Percentiles rank a stretch among this genome's conserved stretches.
Evolutionary conservation across 805 yeast genomes (phyloP).

Genomic region (Ogataea haglerorum): DNA sequence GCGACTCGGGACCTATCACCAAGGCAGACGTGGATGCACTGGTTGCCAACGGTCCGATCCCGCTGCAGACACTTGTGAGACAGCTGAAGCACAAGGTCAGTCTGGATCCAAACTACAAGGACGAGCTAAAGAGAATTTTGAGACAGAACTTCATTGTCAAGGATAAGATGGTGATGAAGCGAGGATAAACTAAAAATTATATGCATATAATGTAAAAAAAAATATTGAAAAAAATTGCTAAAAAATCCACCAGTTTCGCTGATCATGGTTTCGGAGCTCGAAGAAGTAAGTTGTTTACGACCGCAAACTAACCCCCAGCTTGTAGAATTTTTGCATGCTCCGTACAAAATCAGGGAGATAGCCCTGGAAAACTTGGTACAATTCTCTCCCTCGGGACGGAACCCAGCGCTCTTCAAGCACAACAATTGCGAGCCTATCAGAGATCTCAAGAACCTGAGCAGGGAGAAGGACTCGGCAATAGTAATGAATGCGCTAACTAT

Average conservation of each 20-base stretch:
- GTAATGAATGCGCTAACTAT: constrained; percentile 73
- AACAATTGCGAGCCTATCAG: constrained; percentile 67
- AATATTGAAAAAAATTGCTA: not conserved
- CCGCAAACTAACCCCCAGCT: constrained; percentile 35
- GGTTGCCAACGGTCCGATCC: constrained; percentile 51
- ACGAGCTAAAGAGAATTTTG: constrained; percentile 45
- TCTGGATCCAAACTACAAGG: constrained; percentile 61
- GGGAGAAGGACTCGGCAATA: constrained; percentile 49
- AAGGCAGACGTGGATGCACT: constrained; percentile 68
- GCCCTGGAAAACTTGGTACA: constrained; percentile 85
- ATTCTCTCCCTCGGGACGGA: constrained; percentile 62
- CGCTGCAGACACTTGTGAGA: constrained; percentile 53
- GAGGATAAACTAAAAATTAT: not conserved
- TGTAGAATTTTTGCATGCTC: constrained; percentile 77
- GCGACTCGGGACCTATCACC: constrained; percentile 44
- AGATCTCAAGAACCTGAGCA: constrained; percentile 62
- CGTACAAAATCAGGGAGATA: constrained; percentile 73
- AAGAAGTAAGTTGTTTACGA: constrained; percentile 37
- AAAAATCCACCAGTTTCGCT: not conserved
- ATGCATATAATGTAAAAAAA: constrained; percentile 1
- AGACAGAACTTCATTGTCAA: constrained; percentile 30
- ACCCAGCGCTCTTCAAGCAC: constrained; percentile 59
- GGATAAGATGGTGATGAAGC: constrained; percentile 31
- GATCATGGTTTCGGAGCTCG: constrained; percentile 48
- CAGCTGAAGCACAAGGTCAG: constrained; percentile 60